Percentiles rank a stretch among this genome's conserved stretches.
phyloP scores from a whole-genome alignment of 2,329 filamentous ascomycete genomes.

The Grosmannia serpens region DNA sequence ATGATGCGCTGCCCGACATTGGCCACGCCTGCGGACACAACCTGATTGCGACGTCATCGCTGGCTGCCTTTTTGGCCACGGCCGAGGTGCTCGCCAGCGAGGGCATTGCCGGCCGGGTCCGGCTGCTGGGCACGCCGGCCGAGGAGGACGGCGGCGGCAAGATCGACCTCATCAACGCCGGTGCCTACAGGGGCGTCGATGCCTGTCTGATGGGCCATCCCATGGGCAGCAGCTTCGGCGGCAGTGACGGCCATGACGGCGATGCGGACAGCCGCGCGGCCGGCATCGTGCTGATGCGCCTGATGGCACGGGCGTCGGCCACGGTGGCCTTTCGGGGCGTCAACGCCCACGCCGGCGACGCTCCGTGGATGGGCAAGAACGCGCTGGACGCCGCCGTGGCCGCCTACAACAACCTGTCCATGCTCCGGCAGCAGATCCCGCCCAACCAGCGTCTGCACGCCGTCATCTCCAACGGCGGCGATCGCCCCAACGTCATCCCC shows the following conservation, averaged over 20 bases:
- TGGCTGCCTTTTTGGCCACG: conserved; percentile 25
- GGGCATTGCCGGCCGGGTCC: conserved; percentile 15
- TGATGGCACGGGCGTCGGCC: conserved; percentile 5
- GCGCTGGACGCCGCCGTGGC: conserved; percentile 34
- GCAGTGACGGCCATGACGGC: neutral
- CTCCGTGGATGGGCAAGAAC: conserved; percentile 35
- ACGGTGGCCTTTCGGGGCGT: conserved; percentile 25
- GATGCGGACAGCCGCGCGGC: neutral
- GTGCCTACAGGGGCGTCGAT: conserved; percentile 26
- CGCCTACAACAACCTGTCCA: conserved; percentile 25
- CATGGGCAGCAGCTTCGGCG: neutral
- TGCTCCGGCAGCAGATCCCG: conserved; percentile 34
- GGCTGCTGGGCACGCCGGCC: conserved; percentile 29
- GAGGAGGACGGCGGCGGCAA: conserved; percentile 32
- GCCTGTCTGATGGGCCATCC: conserved; percentile 30
- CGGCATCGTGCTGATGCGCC: conserved; percentile 5
- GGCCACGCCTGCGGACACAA: conserved; percentile 33
- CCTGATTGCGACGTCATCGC: conserved; percentile 25
- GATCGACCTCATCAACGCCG: conserved; percentile 29
- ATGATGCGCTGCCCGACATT: conserved; percentile 21
- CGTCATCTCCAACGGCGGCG: conserved; percentile 28
- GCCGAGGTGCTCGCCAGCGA: conserved; percentile 13
- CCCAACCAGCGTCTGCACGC: conserved; percentile 38
- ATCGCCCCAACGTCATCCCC: conserved; percentile 25
- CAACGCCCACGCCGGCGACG: conserved; percentile 32